Base-by-base conservation (phyloP, 495 filamentous ascomycete species). In the Aspergillus heteromorphus region DNA sequence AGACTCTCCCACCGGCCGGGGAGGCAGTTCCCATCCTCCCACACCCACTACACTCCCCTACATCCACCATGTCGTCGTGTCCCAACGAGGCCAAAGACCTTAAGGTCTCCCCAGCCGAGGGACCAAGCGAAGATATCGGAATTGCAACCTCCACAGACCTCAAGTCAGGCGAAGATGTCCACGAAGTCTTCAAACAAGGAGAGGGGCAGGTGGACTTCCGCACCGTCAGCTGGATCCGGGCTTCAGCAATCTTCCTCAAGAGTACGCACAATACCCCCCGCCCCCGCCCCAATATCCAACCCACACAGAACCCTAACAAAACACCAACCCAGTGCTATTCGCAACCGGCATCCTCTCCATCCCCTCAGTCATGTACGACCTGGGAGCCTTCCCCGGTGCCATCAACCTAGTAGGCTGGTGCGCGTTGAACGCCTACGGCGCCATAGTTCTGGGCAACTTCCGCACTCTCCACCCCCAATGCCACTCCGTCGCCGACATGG, bases 401-500 rank as follows among this genome's bases (percentile, higher is more conserved):
- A 71, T 88, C 45, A 75, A 82, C 41, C 77, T 86, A 29, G 53
- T 87, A 20, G 65, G 68, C 19, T 70, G 88, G 51, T 85, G 85
- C 16, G 63, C 85, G 18, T 56, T 88, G n/a, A 85, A 88, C 48
- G 82, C 84, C 0, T 75, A 73, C 56, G 62, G 64, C 16, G 64
- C 65, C 25, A 61, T 72, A 21, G 53, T 73, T 14, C 60, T 70
- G n/a, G 66, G 68, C 17, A 64, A 73, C n/a, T 75, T 73, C 41
- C 70, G 70, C 50, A 63, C 65, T 34, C 34, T 23, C 11, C 55
- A 72, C 41, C 68, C 68, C 1, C 68, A 72, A 36, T 80, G 76
- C 53, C 67, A 72, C 56, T 68, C 67, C 56, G 83, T 91, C 51
- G 83, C 84, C 23, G 87, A 93, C 62, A 88, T 83, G 45, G 83